Evolutionary conservation across 2,329 filamentous ascomycete genomes (phyloP), one percentile per base, ranked within the genome.

Genomic region (Thermomyces lanuginosus): DNA sequence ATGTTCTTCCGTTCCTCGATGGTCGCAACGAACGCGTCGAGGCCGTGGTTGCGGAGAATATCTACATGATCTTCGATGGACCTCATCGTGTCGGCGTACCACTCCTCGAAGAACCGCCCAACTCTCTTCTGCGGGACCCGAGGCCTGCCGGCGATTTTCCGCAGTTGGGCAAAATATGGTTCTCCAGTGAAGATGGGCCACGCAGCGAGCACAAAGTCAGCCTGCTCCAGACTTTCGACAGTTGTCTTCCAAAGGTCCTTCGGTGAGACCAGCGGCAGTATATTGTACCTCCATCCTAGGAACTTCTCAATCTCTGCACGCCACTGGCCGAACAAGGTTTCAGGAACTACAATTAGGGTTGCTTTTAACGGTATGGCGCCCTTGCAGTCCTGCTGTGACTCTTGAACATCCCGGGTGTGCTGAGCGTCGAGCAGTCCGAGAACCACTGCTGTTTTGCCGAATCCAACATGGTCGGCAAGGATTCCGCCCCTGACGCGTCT

Each of bases 401-500:
- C 21, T 24, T 31, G 7, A 19, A 28, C 21, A 22, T 48, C 40
- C 7, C 31, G 33, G 6, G 48, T 32, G 16, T 56, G 55, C 22
- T 63, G 56, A 3, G 50, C 45, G 18, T 66, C 55, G 16, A 75
- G 61, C 6, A 76, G 45, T 1, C 59, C 69, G 8, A 77, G 53
- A 2, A 61, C 63, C 0, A 66, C 63, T 1, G 70, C 63, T 0
- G 73, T 78, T 39, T 79, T 78, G 0, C 74, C 74, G 40, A 72
- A 77, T 0, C 69, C 72, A 17, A 75, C 69, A 22, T 68, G 58
- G 39, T 76, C 70, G 2, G 71, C 71, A 17, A 76, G 53, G 10
- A 77, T 57, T 4, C 72, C 73, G 8, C 73, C 72, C 10, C 58
- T 60, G 21, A 72, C 35, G 7, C 34, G 29, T 18, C 41, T 44